Conservation (phyloP, 2,329 filamentous ascomycete genomes). For the Colletotrichum sp. region DNA sequence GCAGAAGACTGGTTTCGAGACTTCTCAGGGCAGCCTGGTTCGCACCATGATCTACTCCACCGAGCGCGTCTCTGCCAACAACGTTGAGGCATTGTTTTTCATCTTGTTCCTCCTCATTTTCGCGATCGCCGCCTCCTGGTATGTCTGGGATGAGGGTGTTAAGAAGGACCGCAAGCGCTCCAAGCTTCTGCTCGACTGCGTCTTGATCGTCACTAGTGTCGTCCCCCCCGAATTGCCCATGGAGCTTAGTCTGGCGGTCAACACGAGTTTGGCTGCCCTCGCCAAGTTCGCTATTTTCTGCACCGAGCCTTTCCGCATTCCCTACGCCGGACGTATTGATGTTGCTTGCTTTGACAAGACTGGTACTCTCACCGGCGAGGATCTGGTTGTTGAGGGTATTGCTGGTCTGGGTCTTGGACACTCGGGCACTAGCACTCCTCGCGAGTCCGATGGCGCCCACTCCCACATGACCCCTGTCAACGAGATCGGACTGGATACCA, state of each 20-base stretch:
- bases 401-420: conserved; percentile 83
- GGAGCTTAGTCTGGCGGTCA: conserved; percentile 96
- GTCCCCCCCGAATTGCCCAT: conserved; percentile 98
- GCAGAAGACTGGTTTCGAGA: conserved; percentile 97
- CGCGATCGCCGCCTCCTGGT: conserved; percentile 97
- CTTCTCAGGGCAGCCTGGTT: conserved; percentile 95
- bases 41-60: conserved; percentile 99
- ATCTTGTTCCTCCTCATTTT: conserved; percentile 97
- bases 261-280: conserved; percentile 92
- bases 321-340: conserved; percentile 93
- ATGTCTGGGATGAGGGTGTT: conserved; percentile 98
- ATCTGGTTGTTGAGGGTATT: conserved; percentile 95
- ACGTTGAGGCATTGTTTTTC: conserved; percentile 93
- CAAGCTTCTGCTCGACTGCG: conserved; percentile 94
- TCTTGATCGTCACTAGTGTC: conserved; percentile 97
- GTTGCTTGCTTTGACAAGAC: conserved; percentile 99
- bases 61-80: conserved; percentile 98
- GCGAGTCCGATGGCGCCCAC: conserved; percentile 82
- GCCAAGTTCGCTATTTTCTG: conserved; percentile 98
- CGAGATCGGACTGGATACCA: conserved; percentile 79
- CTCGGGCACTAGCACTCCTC: conserved; percentile 64
- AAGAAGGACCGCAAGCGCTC: conserved; percentile 93
- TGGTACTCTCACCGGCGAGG: conserved; percentile 93
- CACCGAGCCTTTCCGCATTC: conserved; percentile 98
- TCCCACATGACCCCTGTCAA: conserved; percentile 76